These are phyloP conservation scores for Butyriboletus loyo DNA, from an alignment of 768 basidiomycete genomes.

Conservation along the genomic window DNA sequence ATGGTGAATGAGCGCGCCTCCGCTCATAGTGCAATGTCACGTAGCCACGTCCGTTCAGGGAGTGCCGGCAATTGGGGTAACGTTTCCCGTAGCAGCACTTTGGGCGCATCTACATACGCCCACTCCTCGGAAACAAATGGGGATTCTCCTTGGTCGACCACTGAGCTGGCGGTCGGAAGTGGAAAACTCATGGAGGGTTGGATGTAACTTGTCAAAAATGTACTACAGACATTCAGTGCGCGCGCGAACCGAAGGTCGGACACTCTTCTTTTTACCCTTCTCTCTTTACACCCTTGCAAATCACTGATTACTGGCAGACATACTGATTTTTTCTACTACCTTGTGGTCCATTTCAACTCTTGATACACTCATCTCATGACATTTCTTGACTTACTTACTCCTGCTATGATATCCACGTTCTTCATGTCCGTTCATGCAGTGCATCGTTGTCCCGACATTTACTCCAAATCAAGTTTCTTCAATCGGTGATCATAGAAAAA, in stretches of 20 bases:
- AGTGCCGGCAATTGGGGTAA: conserved; percentile 80
- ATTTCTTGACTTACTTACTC: conserved; percentile 35
- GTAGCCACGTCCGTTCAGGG: conserved; percentile 73
- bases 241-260: conserved; percentile 38
- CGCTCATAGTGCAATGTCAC: conserved; percentile 33
- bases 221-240: conserved; percentile 1
- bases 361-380: conserved; percentile 29
- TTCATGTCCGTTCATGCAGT: conserved; percentile 36
- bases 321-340: conserved; percentile 4
- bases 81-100: conserved; percentile 52
- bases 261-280: conserved; percentile 27
- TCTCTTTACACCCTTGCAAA: conserved; percentile 7
- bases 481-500: background rate
- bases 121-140: conserved; percentile 52
- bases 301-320: conserved; percentile 5
- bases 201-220: conserved; percentile 24
- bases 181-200: conserved; percentile 56
- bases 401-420: conserved; percentile 39
- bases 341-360: conserved; percentile 22
- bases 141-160: conserved; percentile 58
- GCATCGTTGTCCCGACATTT: conserved; percentile 31
- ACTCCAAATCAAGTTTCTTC: conserved; percentile 41
- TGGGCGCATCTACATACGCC: conserved; percentile 50
- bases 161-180: conserved; percentile 47
- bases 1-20: conserved; percentile 39